A percentile compares a stretch with the other conserved stretches of the same genome.
Evolutionary conservation across 1,139 yeast species (phyloP).

Genomic region (Geotrichum reessii): DNA sequence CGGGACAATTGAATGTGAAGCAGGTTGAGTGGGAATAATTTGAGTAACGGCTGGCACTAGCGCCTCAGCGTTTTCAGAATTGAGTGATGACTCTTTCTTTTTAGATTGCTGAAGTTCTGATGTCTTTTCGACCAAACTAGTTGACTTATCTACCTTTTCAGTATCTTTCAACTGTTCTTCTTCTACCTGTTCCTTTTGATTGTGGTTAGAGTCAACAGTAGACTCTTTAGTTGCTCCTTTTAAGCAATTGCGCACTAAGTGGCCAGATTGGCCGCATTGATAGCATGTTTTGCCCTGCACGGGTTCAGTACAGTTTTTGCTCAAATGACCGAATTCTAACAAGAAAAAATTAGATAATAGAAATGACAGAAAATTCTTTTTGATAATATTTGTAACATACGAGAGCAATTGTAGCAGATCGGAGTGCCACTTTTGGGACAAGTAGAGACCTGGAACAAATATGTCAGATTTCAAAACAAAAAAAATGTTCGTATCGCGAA

Average conservation of each 20-base stretch:
- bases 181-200: constrained; percentile 19
- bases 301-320: constrained; percentile 61
- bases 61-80: not conserved
- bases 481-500: not conserved
- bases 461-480: not conserved
- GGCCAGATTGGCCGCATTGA: constrained; percentile 84
- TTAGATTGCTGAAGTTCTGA: not conserved
- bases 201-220: constrained; percentile 20
- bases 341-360: not conserved
- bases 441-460: constrained; percentile 30
- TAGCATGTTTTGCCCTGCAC: constrained; percentile 49
- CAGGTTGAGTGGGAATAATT: constrained; percentile 3
- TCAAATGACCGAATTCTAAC: constrained; percentile 56
- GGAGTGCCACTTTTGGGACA: constrained; percentile 37
- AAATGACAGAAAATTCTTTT: not conserved
- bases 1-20: constrained; percentile 7
- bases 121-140: not conserved
- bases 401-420: constrained; percentile 36
- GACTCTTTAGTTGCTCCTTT: constrained; percentile 24
- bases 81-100: not conserved
- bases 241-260: constrained; percentile 57
- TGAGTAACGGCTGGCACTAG: constrained; percentile 1
- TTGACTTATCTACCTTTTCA: constrained; percentile 16
- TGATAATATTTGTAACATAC: constrained; percentile 19
- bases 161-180: not conserved